Base-by-base conservation (phyloP, 176 grass and related monocot genomes). In the Musa beccarii region DNA sequence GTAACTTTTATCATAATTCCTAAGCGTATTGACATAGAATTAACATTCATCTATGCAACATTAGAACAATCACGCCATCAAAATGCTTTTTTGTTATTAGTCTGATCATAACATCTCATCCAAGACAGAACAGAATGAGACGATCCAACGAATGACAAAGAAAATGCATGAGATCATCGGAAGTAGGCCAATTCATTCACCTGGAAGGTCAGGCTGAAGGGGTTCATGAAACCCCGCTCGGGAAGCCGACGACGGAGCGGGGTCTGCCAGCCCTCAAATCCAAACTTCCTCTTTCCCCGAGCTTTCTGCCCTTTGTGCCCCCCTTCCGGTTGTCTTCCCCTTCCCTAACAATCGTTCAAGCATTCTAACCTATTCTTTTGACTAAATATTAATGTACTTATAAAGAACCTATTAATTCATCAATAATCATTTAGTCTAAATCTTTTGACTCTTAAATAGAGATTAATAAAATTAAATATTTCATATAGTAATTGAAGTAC, bases 281-380 rank as follows among this genome's bases (percentile, higher is more conserved):
- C 93, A 66, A 92, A 90, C 57, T 87, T 92, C 56, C 83, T 81
- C 71, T 88, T 97, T 57, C 90, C 93, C 52, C 93, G 84, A 24
- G 93, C 90, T 82, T 93, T 97, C 83, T 97, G 90, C 9, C 93
- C 93, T 80, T 93, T 97, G 77, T 97, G 93, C 1, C 93, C 93
- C 63, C 93, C 26, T 91, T 49, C 90, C 93, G 0, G 88, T 90
- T 9, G 93, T 97, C 80, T 97, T 97, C 11, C 90, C 93, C 82
- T 85, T 97, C n/a, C 93, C 93, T 12, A 88, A 97, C 19, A 28
- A 28, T 28, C 26, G 68, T 97, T 93, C 29, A 97, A 81, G 66
- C 88, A 28, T 28, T 26, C 1, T 26, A 1, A 26, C 25, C 25
- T 28, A 28, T 28, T 28, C 26, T 28, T 28, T 28, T 28, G 1